Percentiles rank a stretch among this genome's conserved stretches.
Evolutionary conservation across 495 filamentous ascomycete species (phyloP).

Genomic region (Aspergillus egyptiacus): DNA sequence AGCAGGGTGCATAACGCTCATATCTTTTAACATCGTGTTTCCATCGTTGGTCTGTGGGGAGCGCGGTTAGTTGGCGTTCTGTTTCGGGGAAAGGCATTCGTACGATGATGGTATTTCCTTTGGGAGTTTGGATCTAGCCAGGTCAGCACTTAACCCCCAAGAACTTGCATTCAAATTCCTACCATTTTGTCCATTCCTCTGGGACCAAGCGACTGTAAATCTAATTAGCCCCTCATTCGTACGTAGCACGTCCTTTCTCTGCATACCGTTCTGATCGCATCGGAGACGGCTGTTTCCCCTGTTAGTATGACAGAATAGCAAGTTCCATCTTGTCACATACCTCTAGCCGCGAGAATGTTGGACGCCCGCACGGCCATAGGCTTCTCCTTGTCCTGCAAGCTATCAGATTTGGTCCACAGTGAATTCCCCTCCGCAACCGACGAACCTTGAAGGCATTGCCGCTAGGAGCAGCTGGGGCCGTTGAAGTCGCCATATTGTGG

Average conservation of each 20-base stretch:
- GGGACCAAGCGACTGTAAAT: conserved; percentile 58
- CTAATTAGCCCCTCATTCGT: conserved; percentile 41
- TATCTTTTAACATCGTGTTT: conserved; percentile 96
- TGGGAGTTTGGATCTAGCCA: conserved; percentile 76
- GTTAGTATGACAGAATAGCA: conserved; percentile 8
- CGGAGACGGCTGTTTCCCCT: conserved; percentile 70
- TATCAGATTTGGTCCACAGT: conserved; percentile 44
- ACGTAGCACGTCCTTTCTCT: conserved; percentile 12
- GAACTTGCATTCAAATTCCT: conserved; percentile 10
- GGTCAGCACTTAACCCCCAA: conserved; percentile 19
- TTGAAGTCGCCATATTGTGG: conserved; percentile 61
- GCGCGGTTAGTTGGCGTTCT: neutral
- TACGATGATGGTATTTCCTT: conserved; percentile 91
- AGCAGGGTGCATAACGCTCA: conserved; percentile 97
- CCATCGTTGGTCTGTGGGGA: conserved; percentile 80
- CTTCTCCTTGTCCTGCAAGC: conserved; percentile 89
- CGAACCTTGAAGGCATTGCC: conserved; percentile 79
- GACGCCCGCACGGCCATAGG: conserved; percentile 88
- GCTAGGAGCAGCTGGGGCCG: conserved; percentile 47
- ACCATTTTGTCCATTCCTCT: conserved; percentile 97
- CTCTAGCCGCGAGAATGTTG: conserved; percentile 95
- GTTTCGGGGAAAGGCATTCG: conserved; percentile 18
- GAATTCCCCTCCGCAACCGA: conserved; percentile 20
- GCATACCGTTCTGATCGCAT: conserved; percentile 84
- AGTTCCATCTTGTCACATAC: conserved; percentile 39